phyloP scores from a whole-genome alignment of 305 asterid species.

The Withania somnifera region DNA sequence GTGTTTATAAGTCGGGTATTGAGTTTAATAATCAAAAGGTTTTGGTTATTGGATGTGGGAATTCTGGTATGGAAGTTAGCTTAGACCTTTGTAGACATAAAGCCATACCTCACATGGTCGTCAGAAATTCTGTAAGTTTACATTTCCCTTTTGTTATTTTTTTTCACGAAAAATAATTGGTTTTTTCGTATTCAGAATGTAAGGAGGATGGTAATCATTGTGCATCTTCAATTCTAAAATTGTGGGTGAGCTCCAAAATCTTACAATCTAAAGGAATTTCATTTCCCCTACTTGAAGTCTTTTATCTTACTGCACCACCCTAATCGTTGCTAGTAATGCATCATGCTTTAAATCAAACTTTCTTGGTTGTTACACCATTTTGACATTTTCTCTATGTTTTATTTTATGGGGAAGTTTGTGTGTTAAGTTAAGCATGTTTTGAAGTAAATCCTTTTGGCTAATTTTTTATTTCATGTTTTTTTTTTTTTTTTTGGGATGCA shows the following conservation, averaged over 20 bases:
- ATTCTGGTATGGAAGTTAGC: conserved; percentile 27
- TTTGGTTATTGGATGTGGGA: conserved; percentile 19
- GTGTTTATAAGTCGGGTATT: conserved; percentile 8
- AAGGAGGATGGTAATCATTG: too few relatives aligned
- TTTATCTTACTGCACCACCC: too few relatives aligned
- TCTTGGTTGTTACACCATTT: not conserved
- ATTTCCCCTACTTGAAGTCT: too few relatives aligned
- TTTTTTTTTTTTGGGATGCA: conserved; percentile 16
- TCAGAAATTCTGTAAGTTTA: conserved; percentile 8
- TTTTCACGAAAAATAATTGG: too few relatives aligned
- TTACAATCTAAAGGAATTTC: too few relatives aligned
- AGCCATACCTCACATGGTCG: conserved; percentile 10
- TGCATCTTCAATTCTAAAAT: too few relatives aligned
- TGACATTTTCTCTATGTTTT: too few relatives aligned
- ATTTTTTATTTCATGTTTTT: too few relatives aligned
- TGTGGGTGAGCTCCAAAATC: too few relatives aligned
- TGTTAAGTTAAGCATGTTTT: not conserved
- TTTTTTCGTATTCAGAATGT: too few relatives aligned
- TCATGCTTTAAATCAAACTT: not conserved
- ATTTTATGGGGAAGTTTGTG: too few relatives aligned
- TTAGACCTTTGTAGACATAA: conserved; percentile 11
- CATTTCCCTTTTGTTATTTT: not conserved
- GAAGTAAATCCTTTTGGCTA: not conserved
- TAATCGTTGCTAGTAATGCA: not conserved
- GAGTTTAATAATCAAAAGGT: conserved; percentile 10